Base-by-base conservation (phyloP, 164 flowering plant genomes). In the Annona cherimola region DNA sequence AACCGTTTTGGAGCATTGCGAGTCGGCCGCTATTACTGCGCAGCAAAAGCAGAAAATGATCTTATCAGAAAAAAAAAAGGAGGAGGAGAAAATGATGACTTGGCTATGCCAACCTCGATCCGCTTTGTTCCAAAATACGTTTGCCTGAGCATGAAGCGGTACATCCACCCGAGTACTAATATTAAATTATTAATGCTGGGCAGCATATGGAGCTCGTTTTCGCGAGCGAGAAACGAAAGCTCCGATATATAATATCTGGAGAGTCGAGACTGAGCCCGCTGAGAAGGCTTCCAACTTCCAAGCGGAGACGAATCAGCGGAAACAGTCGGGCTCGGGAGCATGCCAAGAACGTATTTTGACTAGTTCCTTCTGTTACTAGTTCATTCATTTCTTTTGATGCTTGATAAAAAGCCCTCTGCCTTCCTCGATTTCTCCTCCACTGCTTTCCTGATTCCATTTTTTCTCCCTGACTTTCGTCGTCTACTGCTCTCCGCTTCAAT, bases 311-410 rank as follows among this genome's bases (percentile, higher is more conserved):
- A 0, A 26, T 26, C 35, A 26, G 35, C 35, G 35, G 35, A 26
- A 26, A 26, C 11, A 59, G n/a, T n/a, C n/a, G n/a, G n/a, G n/a
- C n/a, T n/a, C n/a, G n/a, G n/a, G n/a, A n/a, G n/a, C 63, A 46
- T 43, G 50, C 63, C 26, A 16, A 42, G 61, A 20, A 69, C 61
- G 69, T 64, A 62, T 74, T 26, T 74, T 64, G 76, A 74, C 73
- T 35, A 57, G 3, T 63, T 50, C 68, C 41, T 44, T 14, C 66
- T 54, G 41, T 61, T 26, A 6, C 43, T 26, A 26, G 35, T 50
- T 50, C 14, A 11, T 50, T 50, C 57, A 50, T 50, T 50, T 45
- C 11, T 40, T 16, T 18, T 44, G 18, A 45, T 45, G 42, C 74
- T 18, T 45, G 66, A 61, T 20, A 69, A 35, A 45, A 1, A 26